A percentile compares a stretch with the other conserved stretches of the same genome.
phyloP scores from a whole-genome alignment of 2,329 filamentous ascomycete genomes.

The Botrytis elliptica region DNA sequence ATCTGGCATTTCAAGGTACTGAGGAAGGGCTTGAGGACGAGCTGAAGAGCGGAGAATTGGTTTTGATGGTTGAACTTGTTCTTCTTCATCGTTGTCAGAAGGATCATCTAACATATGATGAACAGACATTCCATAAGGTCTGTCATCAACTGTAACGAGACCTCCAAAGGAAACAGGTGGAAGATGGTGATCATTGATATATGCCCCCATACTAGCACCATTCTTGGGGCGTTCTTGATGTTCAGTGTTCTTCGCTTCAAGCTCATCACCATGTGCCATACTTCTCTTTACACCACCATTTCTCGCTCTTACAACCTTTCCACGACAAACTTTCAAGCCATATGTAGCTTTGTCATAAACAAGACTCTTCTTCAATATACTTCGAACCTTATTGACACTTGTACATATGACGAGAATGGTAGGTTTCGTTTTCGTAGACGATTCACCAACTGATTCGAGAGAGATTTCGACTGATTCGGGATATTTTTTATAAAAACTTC shows the following conservation, averaged over 20 bases:
- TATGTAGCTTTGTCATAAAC: conserved; percentile 64
- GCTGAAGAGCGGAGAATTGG: conserved; percentile 36
- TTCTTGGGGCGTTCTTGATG: conserved; percentile 79
- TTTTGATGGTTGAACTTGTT: conserved; percentile 36
- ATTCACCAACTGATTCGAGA: conserved; percentile 71
- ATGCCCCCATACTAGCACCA: conserved; percentile 91
- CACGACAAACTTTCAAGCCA: conserved; percentile 69
- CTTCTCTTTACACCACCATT: conserved; percentile 44
- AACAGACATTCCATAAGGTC: conserved; percentile 90
- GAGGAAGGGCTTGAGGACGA: conserved; percentile 24
- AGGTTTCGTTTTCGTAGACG: conserved; percentile 62
- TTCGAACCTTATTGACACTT: conserved; percentile 69
- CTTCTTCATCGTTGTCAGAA: conserved; percentile 47
- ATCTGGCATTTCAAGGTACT: conserved; percentile 38
- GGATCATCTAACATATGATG: conserved; percentile 90
- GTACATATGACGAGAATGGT: conserved; percentile 77
- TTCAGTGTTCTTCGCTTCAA: conserved; percentile 63
- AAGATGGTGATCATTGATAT: conserved; percentile 78
- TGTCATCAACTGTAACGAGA: conserved; percentile 78
- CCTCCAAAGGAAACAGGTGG: conserved; percentile 91
- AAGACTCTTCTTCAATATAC: conserved; percentile 68
- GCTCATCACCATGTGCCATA: conserved; percentile 44
- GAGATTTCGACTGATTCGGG: conserved; percentile 77
- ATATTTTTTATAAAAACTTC: conserved; percentile 69
- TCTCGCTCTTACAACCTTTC: conserved; percentile 63